These are phyloP conservation scores for Nakaseomyces kungkrabaensis DNA, from an alignment of 1,139 yeast species.

Conservation along the genomic window DNA sequence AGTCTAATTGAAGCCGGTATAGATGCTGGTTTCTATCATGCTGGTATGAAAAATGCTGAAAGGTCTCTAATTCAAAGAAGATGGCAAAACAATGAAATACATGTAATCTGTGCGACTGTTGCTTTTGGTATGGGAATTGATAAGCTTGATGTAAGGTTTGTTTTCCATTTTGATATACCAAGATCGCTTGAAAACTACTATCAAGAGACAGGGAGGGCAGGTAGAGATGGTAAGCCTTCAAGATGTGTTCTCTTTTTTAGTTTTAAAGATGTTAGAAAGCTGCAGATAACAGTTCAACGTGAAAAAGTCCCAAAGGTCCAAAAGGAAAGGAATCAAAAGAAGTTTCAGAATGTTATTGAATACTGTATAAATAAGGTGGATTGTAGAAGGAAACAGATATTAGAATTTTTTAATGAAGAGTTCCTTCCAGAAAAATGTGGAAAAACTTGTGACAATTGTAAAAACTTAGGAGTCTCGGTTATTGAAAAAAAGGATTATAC, in stretches of 20 bases:
- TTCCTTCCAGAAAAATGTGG: conserved; percentile 57
- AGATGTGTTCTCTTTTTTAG: conserved; percentile 73
- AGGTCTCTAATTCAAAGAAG: conserved; percentile 53
- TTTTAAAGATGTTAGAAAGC: conserved; percentile 61
- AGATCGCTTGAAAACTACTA: conserved; percentile 86
- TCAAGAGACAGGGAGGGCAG: conserved; percentile 96
- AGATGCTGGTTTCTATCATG: conserved; percentile 68
- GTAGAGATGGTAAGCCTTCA: conserved; percentile 75
- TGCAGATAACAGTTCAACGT: conserved; percentile 62
- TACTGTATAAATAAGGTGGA: conserved; percentile 84
- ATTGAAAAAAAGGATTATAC: conserved; percentile 59
- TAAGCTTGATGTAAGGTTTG: conserved; percentile 85
- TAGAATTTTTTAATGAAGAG: conserved; percentile 76
- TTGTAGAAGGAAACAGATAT: conserved; percentile 76
- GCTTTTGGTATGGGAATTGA: conserved; percentile 99
- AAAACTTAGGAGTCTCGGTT: conserved; percentile 36
- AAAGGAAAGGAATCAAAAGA: conserved; percentile 62
- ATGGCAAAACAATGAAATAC: conserved; percentile 67
- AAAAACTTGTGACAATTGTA: conserved; percentile 76
- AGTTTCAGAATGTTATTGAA: conserved; percentile 71
- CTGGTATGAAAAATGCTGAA: conserved; percentile 74
- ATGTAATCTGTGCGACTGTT: conserved; percentile 88
- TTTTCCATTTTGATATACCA: conserved; percentile 74
- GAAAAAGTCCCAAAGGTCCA: conserved; percentile 53
- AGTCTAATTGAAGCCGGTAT: conserved; percentile 52